Percentiles rank a stretch among this genome's conserved stretches.
These are phyloP conservation scores for Aspergillus felis DNA, from an alignment of 2,329 filamentous ascomycete genomes.

Conservation along the genomic window DNA sequence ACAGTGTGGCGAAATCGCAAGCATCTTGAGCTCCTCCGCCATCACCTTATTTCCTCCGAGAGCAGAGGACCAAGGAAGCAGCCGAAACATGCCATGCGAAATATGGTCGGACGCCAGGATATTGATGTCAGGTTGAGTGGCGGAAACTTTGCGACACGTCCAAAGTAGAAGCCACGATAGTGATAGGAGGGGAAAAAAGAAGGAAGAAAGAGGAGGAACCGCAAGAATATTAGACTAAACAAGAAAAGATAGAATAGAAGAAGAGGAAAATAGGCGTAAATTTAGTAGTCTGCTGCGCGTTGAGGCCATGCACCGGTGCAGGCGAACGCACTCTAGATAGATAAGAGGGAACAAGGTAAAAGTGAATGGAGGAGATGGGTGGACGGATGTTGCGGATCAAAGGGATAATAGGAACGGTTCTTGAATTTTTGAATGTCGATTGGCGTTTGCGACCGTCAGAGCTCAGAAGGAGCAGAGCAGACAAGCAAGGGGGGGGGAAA, in stretches of 20 bases:
- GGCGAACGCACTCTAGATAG: constrained; percentile 20
- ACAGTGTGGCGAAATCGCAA: constrained; percentile 36
- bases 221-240: not conserved
- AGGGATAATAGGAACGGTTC: not conserved
- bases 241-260: constrained; percentile 2
- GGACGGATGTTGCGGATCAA: constrained; percentile 14
- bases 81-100: constrained; percentile 49
- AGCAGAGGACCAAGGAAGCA: constrained; percentile 45
- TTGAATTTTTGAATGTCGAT: not conserved
- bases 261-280: not conserved
- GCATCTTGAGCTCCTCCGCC: constrained; percentile 42
- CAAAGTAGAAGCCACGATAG: constrained; percentile 1
- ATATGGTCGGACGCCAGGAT: constrained; percentile 14
- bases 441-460: constrained; percentile 17
- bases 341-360: constrained; percentile 7
- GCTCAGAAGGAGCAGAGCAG: constrained; percentile 10
- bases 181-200: not conserved
- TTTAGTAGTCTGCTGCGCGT: constrained; percentile 5
- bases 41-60: constrained; percentile 45
- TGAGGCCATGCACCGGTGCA: constrained; percentile 17
- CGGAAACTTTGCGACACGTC: constrained; percentile 10
- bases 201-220: not conserved
- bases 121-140: constrained; percentile 7
- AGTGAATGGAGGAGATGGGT: constrained; percentile 12
- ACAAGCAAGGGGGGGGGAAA: constrained; percentile 18